These are phyloP conservation scores for Smallanthus sonchifolius DNA, from an alignment of 129 eudicot species.

Conservation along the genomic window DNA sequence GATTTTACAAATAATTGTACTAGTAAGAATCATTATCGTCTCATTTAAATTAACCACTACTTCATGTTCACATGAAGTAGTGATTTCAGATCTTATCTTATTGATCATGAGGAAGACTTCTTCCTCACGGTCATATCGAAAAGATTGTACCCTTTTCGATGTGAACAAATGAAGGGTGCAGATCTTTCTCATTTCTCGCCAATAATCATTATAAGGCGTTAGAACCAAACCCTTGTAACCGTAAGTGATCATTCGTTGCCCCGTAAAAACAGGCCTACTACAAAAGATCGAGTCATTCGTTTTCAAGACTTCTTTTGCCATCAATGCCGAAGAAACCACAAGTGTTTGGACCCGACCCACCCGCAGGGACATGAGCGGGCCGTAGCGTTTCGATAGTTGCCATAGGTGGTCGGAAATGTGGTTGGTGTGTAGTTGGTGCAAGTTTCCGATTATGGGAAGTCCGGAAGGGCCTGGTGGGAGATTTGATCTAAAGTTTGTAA, in stretches of 20 bases:
- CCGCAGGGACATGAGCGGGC: conserved; percentile 36
- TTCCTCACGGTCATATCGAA: conserved; percentile 33
- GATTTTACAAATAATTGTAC: conserved; percentile 23
- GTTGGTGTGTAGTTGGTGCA: conserved; percentile 22
- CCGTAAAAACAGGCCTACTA: conserved; percentile 21
- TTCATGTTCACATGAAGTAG: not conserved
- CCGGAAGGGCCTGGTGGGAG: conserved; percentile 44
- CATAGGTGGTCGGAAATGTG: conserved; percentile 22
- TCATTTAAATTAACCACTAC: conserved; percentile 19
- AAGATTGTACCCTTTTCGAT: conserved; percentile 26
- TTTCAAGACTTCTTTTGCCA: conserved; percentile 40
- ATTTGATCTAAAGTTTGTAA: not conserved
- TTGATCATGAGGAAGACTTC: conserved; percentile 29
- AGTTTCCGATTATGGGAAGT: conserved; percentile 47
- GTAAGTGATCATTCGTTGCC: conserved; percentile 17
- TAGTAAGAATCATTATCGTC: conserved; percentile 15
- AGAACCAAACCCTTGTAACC: conserved; percentile 24
- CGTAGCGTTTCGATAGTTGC: conserved; percentile 34
- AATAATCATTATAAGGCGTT: conserved; percentile 30
- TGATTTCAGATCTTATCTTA: not conserved
- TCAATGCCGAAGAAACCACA: conserved; percentile 31
- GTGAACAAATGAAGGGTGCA: conserved; percentile 34
- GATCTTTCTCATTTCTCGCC: conserved; percentile 35
- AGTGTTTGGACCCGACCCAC: conserved; percentile 27
- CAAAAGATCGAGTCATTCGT: conserved; percentile 34